Evolutionary conservation across 495 filamentous ascomycete species (phyloP).

Genomic region (Penicillium coprophilum): DNA sequence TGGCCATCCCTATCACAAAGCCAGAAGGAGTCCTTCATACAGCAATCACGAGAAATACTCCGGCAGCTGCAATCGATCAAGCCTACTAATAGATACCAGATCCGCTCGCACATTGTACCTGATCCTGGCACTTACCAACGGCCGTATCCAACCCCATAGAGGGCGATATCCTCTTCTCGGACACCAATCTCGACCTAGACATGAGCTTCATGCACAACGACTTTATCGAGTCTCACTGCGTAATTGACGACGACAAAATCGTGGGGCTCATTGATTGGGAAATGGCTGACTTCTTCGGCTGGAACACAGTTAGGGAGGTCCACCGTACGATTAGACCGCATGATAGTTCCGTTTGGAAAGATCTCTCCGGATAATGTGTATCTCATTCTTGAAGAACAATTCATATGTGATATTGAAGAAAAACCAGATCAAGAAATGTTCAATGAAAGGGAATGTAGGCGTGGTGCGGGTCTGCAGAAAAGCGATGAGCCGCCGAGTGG

Average conservation of each 20-base stretch:
- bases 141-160: constrained; percentile 35
- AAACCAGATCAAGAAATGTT: too few species aligned
- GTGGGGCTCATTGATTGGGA: constrained; percentile 49
- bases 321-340: constrained; percentile 18
- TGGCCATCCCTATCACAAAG: constrained; percentile 41
- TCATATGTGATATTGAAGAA: too few species aligned
- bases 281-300: constrained; percentile 49
- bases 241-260: constrained; percentile 44
- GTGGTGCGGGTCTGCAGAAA: constrained; percentile 1
- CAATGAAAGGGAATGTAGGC: too few species aligned
- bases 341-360: not conserved
- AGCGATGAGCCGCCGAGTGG: constrained; percentile 25
- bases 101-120: constrained; percentile 31
- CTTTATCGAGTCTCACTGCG: constrained; percentile 39
- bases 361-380: not conserved
- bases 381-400: too few species aligned
- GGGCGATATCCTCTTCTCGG: constrained; percentile 35
- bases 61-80: constrained; percentile 27
- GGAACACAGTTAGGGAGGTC: constrained; percentile 39
- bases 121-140: constrained; percentile 38
- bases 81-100: constrained; percentile 17
- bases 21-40: constrained; percentile 43
- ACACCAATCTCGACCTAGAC: constrained; percentile 27
- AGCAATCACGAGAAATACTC: constrained; percentile 40
- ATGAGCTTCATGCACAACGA: constrained; percentile 47